Evolutionary conservation across 2,329 filamentous ascomycete species (phyloP), one percentile per base, ranked within the genome.

Genomic region (Thielaviopsis populi): DNA sequence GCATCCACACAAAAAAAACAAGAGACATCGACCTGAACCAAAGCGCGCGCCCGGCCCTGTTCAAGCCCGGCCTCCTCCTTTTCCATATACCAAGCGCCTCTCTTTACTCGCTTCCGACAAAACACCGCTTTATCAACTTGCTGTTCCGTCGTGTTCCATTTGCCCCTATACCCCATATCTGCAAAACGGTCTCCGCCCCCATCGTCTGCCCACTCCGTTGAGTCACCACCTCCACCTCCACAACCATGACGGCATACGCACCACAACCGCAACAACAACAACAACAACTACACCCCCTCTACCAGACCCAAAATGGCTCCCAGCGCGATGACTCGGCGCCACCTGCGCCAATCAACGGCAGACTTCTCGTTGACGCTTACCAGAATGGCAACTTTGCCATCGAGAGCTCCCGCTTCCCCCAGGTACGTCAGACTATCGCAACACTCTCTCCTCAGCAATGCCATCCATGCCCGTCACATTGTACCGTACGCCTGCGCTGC

Each of bases 351-450:
- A 59, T 61, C 46, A 63, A 53, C 46, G 64, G 60, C 30, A 62
- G 43, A 37, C 59, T 63, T 13, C 43, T 65, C n/a, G 64, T 63
- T n/a, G 64, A 66, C 56, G 61, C 53, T 13, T 63, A 63, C 19
- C 59, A 61, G 40, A 66, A 66, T 24, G 59, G 37, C 46, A 54
- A 27, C 17, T 63, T 60, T 63, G n/a, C 64, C 10, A 62, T 62
- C 15, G 53, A 60, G n/a, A 63, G 58, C 43, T 30, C 61, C 19
- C 33, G 43, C 24, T 66, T 63, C 40, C 42, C 30, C 8, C 64
- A 66, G 64, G 64, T 66, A 46, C 22, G 61, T 59, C n/a, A 13
- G 1, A n/a, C 33, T 15, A 17, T 13, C 46, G 1, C 8, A 5
- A 33, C 17, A 5, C 11, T 11, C 10, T 15, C 19, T 15, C 48